Percentiles rank a stretch among this genome's conserved stretches.
Evolutionary conservation across 176 grass and related monocot genomes (phyloP).

Genomic region (Triticum turgidum): DNA sequence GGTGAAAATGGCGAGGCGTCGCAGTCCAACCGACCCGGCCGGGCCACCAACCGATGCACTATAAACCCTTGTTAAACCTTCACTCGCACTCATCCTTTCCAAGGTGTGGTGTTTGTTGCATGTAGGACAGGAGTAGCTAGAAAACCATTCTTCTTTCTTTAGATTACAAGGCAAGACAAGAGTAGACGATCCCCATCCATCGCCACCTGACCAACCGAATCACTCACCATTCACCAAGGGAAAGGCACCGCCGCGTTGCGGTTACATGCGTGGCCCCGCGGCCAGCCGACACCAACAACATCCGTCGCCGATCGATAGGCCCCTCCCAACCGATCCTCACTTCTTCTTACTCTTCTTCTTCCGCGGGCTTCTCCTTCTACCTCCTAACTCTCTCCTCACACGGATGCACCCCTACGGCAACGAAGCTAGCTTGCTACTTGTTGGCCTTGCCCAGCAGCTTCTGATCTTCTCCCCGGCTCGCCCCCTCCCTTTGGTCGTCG

Average conservation of each 20-base stretch:
- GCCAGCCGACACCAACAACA: constrained; percentile 4
- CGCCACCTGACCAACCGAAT: not conserved
- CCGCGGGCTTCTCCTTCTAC: not conserved
- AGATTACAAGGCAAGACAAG: not conserved
- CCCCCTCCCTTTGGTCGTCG: not conserved
- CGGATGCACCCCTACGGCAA: not conserved
- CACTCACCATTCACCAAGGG: not conserved
- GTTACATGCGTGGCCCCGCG: not conserved
- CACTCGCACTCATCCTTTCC: not conserved
- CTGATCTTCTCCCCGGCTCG: not conserved
- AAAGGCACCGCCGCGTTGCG: constrained; percentile 7
- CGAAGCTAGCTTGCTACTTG: not conserved
- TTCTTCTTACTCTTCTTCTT: not conserved
- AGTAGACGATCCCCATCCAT: not conserved
- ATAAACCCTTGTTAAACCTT: not conserved
- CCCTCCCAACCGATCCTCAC: not conserved
- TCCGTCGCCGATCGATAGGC: not conserved
- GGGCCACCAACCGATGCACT: not conserved
- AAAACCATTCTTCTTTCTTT: not conserved
- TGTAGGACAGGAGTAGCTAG: not conserved
- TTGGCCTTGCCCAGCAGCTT: not conserved
- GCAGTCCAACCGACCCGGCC: not conserved
- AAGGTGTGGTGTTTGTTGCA: not conserved
- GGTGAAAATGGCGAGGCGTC: not conserved
- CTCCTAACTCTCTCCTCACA: not conserved